Conservation (phyloP, 768 basidiomycete genomes). For the Crepidotus variabilis region DNA sequence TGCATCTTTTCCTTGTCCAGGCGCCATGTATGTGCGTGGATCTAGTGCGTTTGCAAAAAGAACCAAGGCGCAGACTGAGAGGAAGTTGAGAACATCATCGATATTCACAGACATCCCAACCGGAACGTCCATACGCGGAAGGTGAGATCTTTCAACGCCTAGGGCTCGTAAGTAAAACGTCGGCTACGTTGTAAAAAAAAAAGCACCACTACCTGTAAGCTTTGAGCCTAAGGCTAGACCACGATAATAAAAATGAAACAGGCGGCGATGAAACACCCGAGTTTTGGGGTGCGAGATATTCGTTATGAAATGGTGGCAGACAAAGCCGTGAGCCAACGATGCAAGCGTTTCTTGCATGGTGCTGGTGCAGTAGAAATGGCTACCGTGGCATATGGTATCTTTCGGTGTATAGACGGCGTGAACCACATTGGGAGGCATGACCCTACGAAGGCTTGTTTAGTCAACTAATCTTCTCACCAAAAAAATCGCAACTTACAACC, state of each 20-base stretch:
- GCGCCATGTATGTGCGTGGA: not conserved
- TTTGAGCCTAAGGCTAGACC: not conserved
- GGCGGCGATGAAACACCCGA: not conserved
- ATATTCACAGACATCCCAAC: not conserved
- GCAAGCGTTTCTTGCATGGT: not conserved
- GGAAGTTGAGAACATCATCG: not conserved
- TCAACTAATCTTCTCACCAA: too few relatives aligned
- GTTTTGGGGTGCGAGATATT: not conserved
- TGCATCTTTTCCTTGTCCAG: not conserved
- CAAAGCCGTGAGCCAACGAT: not conserved
- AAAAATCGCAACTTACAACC: not conserved
- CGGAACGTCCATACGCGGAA: not conserved
- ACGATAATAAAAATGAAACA: not conserved
- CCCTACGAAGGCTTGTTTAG: too few relatives aligned
- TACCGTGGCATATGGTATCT: not conserved
- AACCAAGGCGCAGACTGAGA: not conserved
- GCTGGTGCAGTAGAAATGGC: not conserved
- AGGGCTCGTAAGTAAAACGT: not conserved
- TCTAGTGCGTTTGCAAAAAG: not conserved
- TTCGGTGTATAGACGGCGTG: not conserved
- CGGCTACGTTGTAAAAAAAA: not conserved
- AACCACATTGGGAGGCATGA: not conserved
- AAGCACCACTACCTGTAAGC: not conserved
- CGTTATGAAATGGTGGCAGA: not conserved
- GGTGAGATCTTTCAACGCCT: not conserved